Conservation (phyloP, 306 rosid genomes). For the Canavalia ensiformis region DNA sequence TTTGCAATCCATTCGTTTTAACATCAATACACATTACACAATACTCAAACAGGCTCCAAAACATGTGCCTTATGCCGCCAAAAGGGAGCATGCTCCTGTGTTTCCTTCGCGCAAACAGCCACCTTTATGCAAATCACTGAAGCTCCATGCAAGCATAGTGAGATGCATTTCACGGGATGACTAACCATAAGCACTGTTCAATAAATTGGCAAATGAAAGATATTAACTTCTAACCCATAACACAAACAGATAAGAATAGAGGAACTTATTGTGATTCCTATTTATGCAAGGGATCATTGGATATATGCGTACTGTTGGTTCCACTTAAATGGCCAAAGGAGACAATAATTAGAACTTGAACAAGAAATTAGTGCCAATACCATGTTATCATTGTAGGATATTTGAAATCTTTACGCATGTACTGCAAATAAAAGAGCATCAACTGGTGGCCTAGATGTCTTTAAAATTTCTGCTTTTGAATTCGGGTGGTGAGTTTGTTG, state of each 20-base stretch:
- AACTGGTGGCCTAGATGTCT: not conserved
- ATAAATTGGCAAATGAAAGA: slow-evolving; percentile 19
- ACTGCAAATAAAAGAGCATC: not conserved
- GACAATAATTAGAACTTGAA: not conserved
- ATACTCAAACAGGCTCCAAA: slow-evolving; percentile 17
- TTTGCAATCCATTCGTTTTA: not conserved
- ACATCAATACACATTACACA: slow-evolving; percentile 5
- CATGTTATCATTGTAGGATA: not conserved
- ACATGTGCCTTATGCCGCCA: not conserved
- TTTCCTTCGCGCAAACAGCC: slow-evolving; percentile 27
- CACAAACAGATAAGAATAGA: slow-evolving; percentile 4
- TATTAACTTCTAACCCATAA: not conserved
- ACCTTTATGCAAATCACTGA: slow-evolving; percentile 32
- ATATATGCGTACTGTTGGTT: not conserved
- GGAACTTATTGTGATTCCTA: slow-evolving; percentile 7
- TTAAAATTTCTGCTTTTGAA: not conserved
- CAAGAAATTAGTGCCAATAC: not conserved
- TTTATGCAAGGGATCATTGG: not conserved
- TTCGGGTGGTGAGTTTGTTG: not conserved
- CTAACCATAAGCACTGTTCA: slow-evolving; percentile 28
- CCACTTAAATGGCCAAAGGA: not conserved
- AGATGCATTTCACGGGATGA: not conserved
- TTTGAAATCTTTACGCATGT: slow-evolving; percentile 9
- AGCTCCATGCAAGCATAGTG: slow-evolving; percentile 32
- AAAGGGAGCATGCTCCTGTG: slow-evolving; percentile 34